Evolutionary conservation across 2,329 filamentous ascomycete species (phyloP).

Genomic region (Botryotinia narcissicola): DNA sequence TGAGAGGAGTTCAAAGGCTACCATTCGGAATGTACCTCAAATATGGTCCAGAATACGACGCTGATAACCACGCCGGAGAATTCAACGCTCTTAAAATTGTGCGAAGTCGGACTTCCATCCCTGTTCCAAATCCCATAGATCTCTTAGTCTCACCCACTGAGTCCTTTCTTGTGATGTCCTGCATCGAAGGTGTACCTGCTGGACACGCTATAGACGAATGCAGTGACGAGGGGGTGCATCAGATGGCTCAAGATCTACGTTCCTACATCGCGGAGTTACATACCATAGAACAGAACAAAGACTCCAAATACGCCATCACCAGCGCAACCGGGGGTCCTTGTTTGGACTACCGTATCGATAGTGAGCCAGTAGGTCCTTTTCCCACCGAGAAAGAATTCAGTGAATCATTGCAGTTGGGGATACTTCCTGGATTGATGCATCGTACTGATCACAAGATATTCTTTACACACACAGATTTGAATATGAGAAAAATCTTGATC

Average conservation of each 20-base stretch:
- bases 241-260: background rate
- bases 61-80: background rate
- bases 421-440: background rate
- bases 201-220: background rate
- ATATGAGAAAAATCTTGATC: background rate
- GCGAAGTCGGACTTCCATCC: background rate
- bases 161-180: background rate
- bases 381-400: background rate
- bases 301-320: background rate
- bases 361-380: background rate
- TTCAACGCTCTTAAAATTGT: background rate
- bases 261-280: background rate
- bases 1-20: background rate
- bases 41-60: background rate
- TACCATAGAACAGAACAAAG: background rate
- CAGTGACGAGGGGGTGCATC: background rate
- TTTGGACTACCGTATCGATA: background rate
- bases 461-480: background rate
- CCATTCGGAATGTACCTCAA: conserved; percentile 2
- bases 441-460: background rate
- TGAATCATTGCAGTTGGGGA: background rate
- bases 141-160: background rate
- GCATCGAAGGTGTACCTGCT: background rate
- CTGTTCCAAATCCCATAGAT: background rate
- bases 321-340: background rate